These are phyloP conservation scores for Paracamarosporium sp. DNA, from an alignment of 2,329 filamentous ascomycete genomes.

Conservation along the genomic window DNA sequence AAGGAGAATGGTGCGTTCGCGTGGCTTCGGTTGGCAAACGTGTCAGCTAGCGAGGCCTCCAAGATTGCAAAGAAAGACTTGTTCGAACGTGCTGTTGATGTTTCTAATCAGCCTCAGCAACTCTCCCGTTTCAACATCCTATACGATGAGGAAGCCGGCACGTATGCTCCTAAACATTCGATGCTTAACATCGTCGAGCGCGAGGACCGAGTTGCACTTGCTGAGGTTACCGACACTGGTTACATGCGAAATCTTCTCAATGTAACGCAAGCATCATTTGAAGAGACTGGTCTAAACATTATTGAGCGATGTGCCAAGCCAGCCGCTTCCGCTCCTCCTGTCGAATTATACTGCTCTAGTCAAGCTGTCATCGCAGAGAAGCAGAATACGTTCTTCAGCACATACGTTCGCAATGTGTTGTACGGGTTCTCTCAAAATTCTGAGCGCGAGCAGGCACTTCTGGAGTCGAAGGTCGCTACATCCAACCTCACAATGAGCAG, in stretches of 20 bases:
- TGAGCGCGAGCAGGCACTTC: slow-evolving; percentile 73
- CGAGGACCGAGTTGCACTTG: slow-evolving; percentile 69
- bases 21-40: slow-evolving; percentile 86
- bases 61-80: slow-evolving; percentile 72
- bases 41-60: slow-evolving; percentile 75
- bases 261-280: slow-evolving; percentile 71
- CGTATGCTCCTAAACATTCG: slow-evolving; percentile 75
- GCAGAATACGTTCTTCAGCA: slow-evolving; percentile 79
- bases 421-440: slow-evolving; percentile 64
- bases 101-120: slow-evolving; percentile 60
- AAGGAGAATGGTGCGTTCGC: slow-evolving; percentile 75
- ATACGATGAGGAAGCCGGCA: slow-evolving; percentile 70
- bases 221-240: slow-evolving; percentile 74
- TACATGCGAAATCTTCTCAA: slow-evolving; percentile 79
- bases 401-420: slow-evolving; percentile 74
- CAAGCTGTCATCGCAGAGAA: slow-evolving; percentile 69
- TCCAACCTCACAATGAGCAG: slow-evolving; percentile 67
- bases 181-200: slow-evolving; percentile 82
- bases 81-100: slow-evolving; percentile 74
- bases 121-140: slow-evolving; percentile 70
- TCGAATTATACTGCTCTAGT: slow-evolving; percentile 79
- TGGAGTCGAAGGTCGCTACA: slow-evolving; percentile 74
- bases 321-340: slow-evolving; percentile 82
- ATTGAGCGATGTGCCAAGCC: slow-evolving; percentile 84
- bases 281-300: slow-evolving; percentile 73